Evolutionary conservation across 306 rosid genomes (phyloP), one percentile per base, ranked within the genome.

Genomic region (Crotalaria pallida): DNA sequence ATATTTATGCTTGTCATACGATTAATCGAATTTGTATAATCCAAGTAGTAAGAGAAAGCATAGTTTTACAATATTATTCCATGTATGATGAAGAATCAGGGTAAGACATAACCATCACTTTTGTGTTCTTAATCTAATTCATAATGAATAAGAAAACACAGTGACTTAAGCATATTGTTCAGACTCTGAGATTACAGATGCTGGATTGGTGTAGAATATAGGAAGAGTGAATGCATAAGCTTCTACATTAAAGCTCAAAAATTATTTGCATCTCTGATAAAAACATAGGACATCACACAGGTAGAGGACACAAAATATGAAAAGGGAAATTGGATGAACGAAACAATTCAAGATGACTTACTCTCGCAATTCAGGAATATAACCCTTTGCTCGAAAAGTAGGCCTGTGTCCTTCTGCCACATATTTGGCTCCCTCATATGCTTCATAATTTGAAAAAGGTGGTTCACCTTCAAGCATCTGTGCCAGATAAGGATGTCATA

Each of bases 401-500:
- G 98, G 98, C 56, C 98, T 87, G 75, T 81, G 86, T 77, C 98
- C 98, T 40, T 92, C 98, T 10, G 96, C 87, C 50, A 92, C 95
- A 13, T 74, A 80, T 79, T 84, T 92, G 63, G 98, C 98, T 44
- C 92, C 98, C 5, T 89, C 98, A 47, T 92, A 89, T 74, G 98
- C 95, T 80, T 92, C 95, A 33, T 84, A 83, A 77, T 59, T 83
- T 34, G 98, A 31, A 51, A 89, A 87, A 13, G 98, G 98, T 34
- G 96, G 92, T 41, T 86, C 90, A 40, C 98, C 98, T 82, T 92
- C 98, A 62, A 92, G 90, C 96, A 92, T 92, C 98, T 92, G 87
- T 72, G 56, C 63, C 84, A 80, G 76, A 77, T 74, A 56, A 69
- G 56, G 34, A 75, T 68, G 45, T 61, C 27, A 44, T 24, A 48